These are phyloP conservation scores for Phytopythium sindhum DNA, from an alignment of 352 stramenopile genomes.

Conservation along the genomic window DNA sequence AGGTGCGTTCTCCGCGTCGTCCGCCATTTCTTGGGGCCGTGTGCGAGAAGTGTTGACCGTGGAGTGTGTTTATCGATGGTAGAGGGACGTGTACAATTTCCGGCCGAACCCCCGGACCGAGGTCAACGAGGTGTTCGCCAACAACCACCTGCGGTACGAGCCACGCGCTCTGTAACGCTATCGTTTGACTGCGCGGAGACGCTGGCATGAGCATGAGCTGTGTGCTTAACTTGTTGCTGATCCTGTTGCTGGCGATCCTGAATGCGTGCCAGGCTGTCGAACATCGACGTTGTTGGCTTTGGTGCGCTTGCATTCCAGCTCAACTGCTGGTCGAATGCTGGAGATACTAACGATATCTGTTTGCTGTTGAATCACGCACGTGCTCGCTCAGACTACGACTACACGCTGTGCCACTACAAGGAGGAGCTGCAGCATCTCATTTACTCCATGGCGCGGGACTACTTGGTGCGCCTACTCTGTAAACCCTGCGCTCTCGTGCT, in stretches of 20 bases:
- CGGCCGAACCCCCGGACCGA: conserved; percentile 31
- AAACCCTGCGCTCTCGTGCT: background rate
- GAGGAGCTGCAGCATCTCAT: conserved; percentile 91
- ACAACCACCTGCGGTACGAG: conserved; percentile 59
- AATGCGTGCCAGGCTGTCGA: conserved; percentile 29
- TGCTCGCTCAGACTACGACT: conserved; percentile 87
- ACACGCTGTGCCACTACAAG: conserved; percentile 92
- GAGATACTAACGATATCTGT: background rate
- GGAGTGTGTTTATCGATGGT: background rate
- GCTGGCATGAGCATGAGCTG: background rate
- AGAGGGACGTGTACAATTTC: conserved; percentile 46
- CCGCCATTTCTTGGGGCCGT: background rate
- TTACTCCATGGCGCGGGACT: conserved; percentile 89
- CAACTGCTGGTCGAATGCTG: background rate
- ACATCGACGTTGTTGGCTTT: conserved; percentile 74
- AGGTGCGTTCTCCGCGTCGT: conserved; percentile 18
- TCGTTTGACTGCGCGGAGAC: too few species aligned
- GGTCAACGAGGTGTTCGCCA: conserved; percentile 66
- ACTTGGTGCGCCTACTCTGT: conserved; percentile 45
- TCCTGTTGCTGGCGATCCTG: background rate
- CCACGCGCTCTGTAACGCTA: background rate
- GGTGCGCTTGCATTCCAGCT: conserved; percentile 19
- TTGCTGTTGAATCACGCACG: background rate
- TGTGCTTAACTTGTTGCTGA: background rate
- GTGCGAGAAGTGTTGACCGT: background rate